A percentile compares a stretch with the other conserved stretches of the same genome.
Conservation (phyloP, 495 filamentous ascomycete species). For the Pyrenula massariospora region DNA sequence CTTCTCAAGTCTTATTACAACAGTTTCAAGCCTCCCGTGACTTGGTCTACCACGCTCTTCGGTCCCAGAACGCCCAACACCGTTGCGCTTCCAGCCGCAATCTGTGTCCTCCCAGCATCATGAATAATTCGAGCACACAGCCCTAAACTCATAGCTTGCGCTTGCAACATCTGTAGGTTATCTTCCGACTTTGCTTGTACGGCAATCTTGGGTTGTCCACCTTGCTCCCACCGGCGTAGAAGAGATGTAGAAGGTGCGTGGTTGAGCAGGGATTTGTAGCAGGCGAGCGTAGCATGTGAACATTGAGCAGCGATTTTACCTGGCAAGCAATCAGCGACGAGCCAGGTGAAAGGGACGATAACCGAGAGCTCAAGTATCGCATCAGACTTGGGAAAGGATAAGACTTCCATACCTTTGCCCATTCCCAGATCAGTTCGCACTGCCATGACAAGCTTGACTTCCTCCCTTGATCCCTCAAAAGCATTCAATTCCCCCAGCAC, state of each 20-base stretch:
- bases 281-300: constrained; percentile 90
- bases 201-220: constrained; percentile 86
- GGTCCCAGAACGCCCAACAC: constrained; percentile 86
- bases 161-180: constrained; percentile 65
- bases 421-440: constrained; percentile 91
- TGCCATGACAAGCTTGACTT: constrained; percentile 89
- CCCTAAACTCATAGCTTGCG: constrained; percentile 68
- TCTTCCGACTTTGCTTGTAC: constrained; percentile 74
- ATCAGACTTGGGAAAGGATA: too few relatives aligned
- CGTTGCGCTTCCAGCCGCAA: constrained; percentile 81
- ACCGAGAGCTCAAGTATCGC: too few relatives aligned
- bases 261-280: constrained; percentile 74
- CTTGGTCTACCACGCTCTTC: constrained; percentile 71
- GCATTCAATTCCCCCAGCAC: constrained; percentile 30
- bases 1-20: too few relatives aligned
- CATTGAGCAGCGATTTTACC: constrained; percentile 97
- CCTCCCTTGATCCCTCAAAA: constrained; percentile 49
- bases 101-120: constrained; percentile 96
- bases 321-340: constrained; percentile 16
- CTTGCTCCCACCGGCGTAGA: constrained; percentile 72
- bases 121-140: constrained; percentile 79
- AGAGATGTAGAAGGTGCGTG: constrained; percentile 46
- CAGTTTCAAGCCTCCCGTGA: constrained; percentile 83
- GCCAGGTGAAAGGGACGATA: too few relatives aligned
- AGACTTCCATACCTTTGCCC: constrained; percentile 63